Conservation (phyloP, 2,329 filamentous ascomycete genomes). For the Knufia petricola region DNA sequence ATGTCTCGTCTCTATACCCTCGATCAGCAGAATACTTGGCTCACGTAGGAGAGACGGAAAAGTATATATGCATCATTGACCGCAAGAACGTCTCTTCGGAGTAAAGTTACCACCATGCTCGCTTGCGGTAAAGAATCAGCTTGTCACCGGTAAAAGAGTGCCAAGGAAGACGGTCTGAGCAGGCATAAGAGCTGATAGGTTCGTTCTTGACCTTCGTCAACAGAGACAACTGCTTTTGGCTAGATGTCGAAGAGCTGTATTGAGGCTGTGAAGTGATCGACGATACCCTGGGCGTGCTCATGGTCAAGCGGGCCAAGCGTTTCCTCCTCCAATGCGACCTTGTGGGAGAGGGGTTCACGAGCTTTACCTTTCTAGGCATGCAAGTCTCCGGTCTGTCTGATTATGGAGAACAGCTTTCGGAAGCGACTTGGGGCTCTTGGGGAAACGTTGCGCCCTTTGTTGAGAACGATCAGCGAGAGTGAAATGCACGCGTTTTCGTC, state of each 20-base stretch:
- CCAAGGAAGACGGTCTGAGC: background rate
- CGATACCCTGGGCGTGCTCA: background rate
- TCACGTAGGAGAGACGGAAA: background rate
- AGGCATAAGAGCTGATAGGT: background rate
- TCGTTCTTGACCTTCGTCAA: background rate
- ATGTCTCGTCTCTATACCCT: background rate
- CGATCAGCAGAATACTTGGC: background rate
- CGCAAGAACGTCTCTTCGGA: background rate
- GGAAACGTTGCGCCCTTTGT: too few relatives aligned
- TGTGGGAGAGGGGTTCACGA: background rate
- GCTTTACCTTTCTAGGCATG: background rate
- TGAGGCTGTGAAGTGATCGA: background rate
- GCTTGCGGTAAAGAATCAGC: background rate
- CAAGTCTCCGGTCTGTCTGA: too few relatives aligned
- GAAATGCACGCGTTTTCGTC: too few relatives aligned
- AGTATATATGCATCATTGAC: background rate
- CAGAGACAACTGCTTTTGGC: background rate
- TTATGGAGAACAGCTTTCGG: too few relatives aligned
- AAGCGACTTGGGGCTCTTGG: too few relatives aligned
- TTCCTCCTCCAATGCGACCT: background rate
- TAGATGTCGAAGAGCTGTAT: background rate
- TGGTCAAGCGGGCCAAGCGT: background rate
- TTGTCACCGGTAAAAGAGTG: too few relatives aligned
- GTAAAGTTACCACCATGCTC: background rate
- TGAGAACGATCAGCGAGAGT: too few relatives aligned